Evolutionary conservation across 2,329 filamentous ascomycete species (phyloP).

Genomic region (Aspergillus sergii): DNA sequence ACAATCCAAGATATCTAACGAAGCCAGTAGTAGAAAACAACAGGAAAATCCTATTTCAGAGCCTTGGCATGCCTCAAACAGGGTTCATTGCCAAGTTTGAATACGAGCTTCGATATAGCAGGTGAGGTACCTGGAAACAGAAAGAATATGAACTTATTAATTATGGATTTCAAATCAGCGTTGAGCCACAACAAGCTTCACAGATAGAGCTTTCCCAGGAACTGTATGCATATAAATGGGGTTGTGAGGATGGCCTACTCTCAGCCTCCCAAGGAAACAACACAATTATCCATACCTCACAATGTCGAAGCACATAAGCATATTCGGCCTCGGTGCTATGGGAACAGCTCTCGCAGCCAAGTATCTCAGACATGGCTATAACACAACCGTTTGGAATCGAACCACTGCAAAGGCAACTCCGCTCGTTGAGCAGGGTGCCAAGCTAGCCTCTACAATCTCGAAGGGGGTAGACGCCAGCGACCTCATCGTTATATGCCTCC

Average conservation of each 20-base stretch:
- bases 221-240: neutral
- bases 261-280: neutral
- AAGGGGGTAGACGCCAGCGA: constrained; percentile 5
- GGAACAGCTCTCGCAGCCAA: constrained; percentile 13
- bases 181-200: neutral
- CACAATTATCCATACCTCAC: neutral
- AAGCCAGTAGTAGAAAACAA: too few relatives aligned
- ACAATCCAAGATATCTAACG: too few relatives aligned
- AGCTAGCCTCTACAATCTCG: neutral
- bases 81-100: neutral
- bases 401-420: constrained; percentile 6
- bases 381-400: constrained; percentile 17
- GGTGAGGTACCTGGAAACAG: neutral
- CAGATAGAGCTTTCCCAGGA: neutral
- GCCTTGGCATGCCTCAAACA: too few relatives aligned
- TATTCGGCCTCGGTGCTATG: constrained; percentile 21
- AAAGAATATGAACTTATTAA: neutral
- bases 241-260: neutral
- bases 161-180: neutral
- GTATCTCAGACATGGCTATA: constrained; percentile 11
- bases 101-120: neutral
- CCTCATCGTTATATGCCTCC: constrained; percentile 15
- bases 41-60: too few relatives aligned
- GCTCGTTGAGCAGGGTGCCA: constrained; percentile 12
- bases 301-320: neutral